Evolutionary conservation across 1,284 basidiomycete genomes (phyloP).

Genomic region (Pseudozyma sp.): DNA sequence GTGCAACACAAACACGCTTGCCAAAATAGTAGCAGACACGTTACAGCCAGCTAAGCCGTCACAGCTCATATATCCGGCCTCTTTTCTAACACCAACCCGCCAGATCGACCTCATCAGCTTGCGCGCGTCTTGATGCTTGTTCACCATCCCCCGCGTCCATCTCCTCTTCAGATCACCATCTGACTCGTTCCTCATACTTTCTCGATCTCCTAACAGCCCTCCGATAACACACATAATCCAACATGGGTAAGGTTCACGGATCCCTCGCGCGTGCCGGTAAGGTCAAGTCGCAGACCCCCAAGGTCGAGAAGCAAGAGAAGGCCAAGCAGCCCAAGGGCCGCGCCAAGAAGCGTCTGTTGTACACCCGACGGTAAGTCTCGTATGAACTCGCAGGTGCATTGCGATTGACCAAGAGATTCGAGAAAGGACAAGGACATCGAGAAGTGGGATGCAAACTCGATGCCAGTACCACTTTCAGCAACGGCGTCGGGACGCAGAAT

Average conservation of each 20-base stretch:
- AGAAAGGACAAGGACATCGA: slow-evolving; percentile 3
- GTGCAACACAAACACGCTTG: too few relatives aligned
- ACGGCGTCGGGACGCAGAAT: too few relatives aligned
- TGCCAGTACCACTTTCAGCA: neutral
- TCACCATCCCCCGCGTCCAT: neutral
- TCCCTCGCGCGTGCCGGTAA: slow-evolving; percentile 99
- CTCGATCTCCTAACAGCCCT: slow-evolving; percentile 16
- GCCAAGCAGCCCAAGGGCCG: slow-evolving; percentile 95
- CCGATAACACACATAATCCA: slow-evolving; percentile 56
- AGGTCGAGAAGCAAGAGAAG: slow-evolving; percentile 95
- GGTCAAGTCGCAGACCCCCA: slow-evolving; percentile 95
- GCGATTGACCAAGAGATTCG: neutral
- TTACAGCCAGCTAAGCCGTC: too few relatives aligned
- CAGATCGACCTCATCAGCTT: neutral
- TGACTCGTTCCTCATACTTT: slow-evolving; percentile 14
- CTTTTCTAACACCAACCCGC: too few relatives aligned
- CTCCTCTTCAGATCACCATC: slow-evolving; percentile 13
- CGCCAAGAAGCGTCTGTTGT: slow-evolving; percentile 93
- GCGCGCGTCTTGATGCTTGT: neutral
- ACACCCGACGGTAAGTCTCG: slow-evolving; percentile 84
- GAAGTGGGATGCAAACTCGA: neutral
- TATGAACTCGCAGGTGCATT: neutral
- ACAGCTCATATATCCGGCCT: too few relatives aligned
- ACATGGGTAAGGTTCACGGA: slow-evolving; percentile 87
- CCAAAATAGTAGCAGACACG: too few relatives aligned